Evolutionary conservation across 164 flowering plant species (phyloP).

Genomic region (Vitis rotundifolia): DNA sequence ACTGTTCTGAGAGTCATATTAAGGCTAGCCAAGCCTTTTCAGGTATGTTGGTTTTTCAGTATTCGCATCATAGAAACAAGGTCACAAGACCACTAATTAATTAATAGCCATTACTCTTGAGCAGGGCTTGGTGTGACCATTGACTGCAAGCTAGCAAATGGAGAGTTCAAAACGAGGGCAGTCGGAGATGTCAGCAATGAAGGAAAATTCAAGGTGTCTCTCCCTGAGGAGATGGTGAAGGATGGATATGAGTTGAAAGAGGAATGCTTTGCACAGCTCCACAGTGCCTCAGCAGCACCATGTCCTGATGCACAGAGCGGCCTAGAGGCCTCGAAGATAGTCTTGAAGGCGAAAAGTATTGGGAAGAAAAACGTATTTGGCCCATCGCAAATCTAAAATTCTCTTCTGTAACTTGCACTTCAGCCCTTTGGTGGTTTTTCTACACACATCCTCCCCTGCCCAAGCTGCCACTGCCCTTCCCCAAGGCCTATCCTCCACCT

Average conservation of each 20-base stretch:
- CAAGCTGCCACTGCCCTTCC: conserved; percentile 13
- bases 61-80: too few species aligned
- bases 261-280: conserved; percentile 79
- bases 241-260: conserved; percentile 49
- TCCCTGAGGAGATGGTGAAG: conserved; percentile 46
- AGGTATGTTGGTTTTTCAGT: too few species aligned
- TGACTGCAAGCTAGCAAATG: conserved; percentile 59
- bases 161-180: conserved; percentile 49
- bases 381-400: conserved; percentile 52
- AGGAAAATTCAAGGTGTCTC: conserved; percentile 65
- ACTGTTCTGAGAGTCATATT: too few species aligned
- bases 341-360: conserved; percentile 34
- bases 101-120: not conserved
- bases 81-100: too few species aligned
- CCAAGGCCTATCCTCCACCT: conserved; percentile 3
- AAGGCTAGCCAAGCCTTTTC: too few species aligned
- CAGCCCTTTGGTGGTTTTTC: conserved; percentile 62
- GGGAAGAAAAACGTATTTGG: conserved; percentile 44
- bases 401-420: conserved; percentile 57
- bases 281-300: conserved; percentile 51
- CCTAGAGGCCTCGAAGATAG: conserved; percentile 49
- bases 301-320: conserved; percentile 55
- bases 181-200: conserved; percentile 52
- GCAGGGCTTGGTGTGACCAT: conserved; percentile 67
- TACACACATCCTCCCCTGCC: conserved; percentile 42